These are phyloP conservation scores for Penicillium aurantiogriseum DNA, from an alignment of 2,329 filamentous ascomycete genomes.

Conservation along the genomic window DNA sequence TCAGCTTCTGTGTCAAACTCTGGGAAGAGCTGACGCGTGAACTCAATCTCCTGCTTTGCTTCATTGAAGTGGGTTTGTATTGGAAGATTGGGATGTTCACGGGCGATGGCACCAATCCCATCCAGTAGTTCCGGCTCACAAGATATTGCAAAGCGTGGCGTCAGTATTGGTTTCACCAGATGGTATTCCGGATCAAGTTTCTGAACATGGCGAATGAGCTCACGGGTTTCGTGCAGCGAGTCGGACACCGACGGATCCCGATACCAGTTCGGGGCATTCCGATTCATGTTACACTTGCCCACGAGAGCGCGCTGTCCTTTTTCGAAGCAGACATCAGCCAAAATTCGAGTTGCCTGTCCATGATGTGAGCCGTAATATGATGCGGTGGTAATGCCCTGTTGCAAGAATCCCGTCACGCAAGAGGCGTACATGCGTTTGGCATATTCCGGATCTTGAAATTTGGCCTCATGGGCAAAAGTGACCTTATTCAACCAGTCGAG, in stretches of 20 bases:
- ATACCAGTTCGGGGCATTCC: constrained; percentile 52
- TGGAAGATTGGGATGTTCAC: constrained; percentile 49
- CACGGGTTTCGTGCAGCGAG: constrained; percentile 51
- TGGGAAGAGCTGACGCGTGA: constrained; percentile 57
- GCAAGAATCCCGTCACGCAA: constrained; percentile 58
- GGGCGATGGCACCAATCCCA: constrained; percentile 56
- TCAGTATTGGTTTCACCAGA: constrained; percentile 54
- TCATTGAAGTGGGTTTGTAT: constrained; percentile 70
- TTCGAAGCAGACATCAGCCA: constrained; percentile 34
- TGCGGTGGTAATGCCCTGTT: constrained; percentile 48
- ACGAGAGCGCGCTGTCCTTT: constrained; percentile 38
- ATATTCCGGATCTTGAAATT: constrained; percentile 56
- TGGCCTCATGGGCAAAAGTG: constrained; percentile 64
- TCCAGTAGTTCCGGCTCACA: constrained; percentile 56
- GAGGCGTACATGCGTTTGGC: constrained; percentile 52
- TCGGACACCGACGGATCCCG: constrained; percentile 48
- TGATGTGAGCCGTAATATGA: constrained; percentile 39
- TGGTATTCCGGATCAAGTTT: constrained; percentile 44
- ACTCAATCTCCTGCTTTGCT: constrained; percentile 58
- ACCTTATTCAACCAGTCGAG: constrained; percentile 64
- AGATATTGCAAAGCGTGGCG: constrained; percentile 61
- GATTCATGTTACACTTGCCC: constrained; percentile 41
- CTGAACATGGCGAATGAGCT: constrained; percentile 52
- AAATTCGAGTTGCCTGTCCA: constrained; percentile 29
- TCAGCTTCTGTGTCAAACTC: constrained; percentile 58